Conservation (phyloP, 768 basidiomycete species). For the Lentinula sp. region DNA sequence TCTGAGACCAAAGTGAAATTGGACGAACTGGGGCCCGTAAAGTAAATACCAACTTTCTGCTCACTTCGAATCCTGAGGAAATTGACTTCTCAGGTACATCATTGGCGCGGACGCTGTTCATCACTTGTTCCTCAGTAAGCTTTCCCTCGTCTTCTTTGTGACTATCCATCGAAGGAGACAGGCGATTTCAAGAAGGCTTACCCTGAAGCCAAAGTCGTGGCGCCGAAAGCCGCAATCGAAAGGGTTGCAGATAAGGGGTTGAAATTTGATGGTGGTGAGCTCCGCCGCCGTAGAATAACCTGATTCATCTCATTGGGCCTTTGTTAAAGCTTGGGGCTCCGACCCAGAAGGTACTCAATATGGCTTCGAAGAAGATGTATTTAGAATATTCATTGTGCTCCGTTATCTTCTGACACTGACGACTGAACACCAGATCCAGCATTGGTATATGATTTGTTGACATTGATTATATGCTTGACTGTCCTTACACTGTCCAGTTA, state of each 20-base stretch:
- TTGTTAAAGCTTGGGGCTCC: slow-evolving; percentile 47
- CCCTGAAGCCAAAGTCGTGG: slow-evolving; percentile 65
- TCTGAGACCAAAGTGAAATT: slow-evolving; percentile 58
- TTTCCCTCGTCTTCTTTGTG: slow-evolving; percentile 3
- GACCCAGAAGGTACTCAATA: slow-evolving; percentile 60
- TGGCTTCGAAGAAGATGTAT: slow-evolving; percentile 69
- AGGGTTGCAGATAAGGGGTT: slow-evolving; percentile 46
- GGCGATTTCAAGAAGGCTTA: slow-evolving; percentile 64
- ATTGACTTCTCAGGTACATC: slow-evolving; percentile 39
- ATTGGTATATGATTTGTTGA: background rate
- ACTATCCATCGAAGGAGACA: slow-evolving; percentile 15
- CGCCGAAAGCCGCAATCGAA: slow-evolving; percentile 48
- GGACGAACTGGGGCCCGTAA: slow-evolving; percentile 61
- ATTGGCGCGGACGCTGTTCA: slow-evolving; percentile 55
- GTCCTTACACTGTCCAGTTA: slow-evolving; percentile 32
- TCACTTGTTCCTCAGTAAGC: slow-evolving; percentile 51
- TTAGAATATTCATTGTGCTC: background rate
- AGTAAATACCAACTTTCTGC: slow-evolving; percentile 27
- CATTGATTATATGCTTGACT: background rate
- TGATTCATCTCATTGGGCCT: background rate
- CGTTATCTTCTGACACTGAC: background rate
- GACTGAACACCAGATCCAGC: slow-evolving; percentile 1
- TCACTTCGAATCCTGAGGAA: background rate
- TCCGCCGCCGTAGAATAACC: background rate
- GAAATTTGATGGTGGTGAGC: slow-evolving; percentile 61